Base-by-base conservation (phyloP, 2,329 filamentous ascomycete species). In the Diplodia scrobiculata region DNA sequence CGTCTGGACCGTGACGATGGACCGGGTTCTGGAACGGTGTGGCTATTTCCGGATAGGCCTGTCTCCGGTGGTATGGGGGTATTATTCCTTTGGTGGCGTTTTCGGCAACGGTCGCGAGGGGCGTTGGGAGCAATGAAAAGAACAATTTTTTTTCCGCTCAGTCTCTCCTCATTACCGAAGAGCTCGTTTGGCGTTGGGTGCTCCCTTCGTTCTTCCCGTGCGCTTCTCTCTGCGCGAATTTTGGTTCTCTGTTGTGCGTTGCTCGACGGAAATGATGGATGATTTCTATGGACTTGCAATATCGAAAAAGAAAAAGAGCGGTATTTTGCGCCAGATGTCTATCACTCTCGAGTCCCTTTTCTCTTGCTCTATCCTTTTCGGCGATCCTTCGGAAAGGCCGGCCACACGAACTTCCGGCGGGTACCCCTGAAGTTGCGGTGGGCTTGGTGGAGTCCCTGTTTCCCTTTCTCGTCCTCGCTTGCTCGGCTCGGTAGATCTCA, bases 321-420 rank as follows among this genome's bases (percentile, higher is more conserved):
- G 41, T 45, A 19, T 19, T 45, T 19, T 19, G 14, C 17, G 14
- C 14, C 17, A 21, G 32, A 36, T 14, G 52, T 36, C 17, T 19
- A 36, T 27, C 54, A 21, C 54, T 19, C 19, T 45, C 36, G 25
- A 41, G 3, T 27, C 25, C 13, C 29, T 45, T 45, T 45, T 21
- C 25, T 38, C 21, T 38, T 45, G 29, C 34, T 45, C 54, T 34
- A 32, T 34, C 54, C 54, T 45, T 45, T 45, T 58, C 54, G 54
- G 54, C 54, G 36, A 58, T 58, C 54, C 54, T 58, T 58, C 54
- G 36, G 54, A 34, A 54, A 34, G 32, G 41, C 7, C 32, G 34
- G 54, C 54, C 34, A 45, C 34, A 36, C 17, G 54, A 27, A 58
- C 36, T 17, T 29, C 53, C 34, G 32, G 29, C 14, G 36, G 17